These are phyloP conservation scores for Penicillium canariense DNA, from an alignment of 495 filamentous ascomycete genomes.

Conservation along the genomic window DNA sequence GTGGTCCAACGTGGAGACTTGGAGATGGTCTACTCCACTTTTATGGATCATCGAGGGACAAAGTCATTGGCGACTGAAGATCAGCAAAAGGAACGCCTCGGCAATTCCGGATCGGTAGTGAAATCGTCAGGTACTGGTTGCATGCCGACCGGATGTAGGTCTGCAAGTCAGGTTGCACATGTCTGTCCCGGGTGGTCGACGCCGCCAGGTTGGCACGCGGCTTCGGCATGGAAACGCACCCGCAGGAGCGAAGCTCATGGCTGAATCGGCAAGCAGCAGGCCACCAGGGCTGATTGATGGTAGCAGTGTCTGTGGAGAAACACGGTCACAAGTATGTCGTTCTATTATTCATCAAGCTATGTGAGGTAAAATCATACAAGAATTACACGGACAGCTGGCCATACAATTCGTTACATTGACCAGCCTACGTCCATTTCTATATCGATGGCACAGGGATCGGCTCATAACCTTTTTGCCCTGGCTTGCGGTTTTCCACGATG, in stretches of 20 bases:
- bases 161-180: slow-evolving; percentile 5
- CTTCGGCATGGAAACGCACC: too few species aligned
- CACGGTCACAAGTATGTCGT: neutral
- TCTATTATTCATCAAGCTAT: neutral
- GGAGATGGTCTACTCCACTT: neutral
- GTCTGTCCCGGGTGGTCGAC: too few species aligned
- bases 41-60: neutral
- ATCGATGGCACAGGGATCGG: slow-evolving; percentile 33
- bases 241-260: too few species aligned
- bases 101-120: slow-evolving; percentile 17
- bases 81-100: neutral
- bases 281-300: slow-evolving; percentile 8
- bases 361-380: neutral
- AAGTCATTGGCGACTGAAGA: neutral
- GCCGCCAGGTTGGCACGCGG: too few species aligned
- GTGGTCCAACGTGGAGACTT: neutral
- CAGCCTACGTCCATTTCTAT: neutral
- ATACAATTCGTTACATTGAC: neutral
- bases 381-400: neutral
- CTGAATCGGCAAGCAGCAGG: too few species aligned
- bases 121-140: neutral
- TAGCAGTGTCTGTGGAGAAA: neutral
- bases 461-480: slow-evolving; percentile 55
- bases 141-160: neutral
- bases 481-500: slow-evolving; percentile 48